phyloP scores from a whole-genome alignment of 345 rosid genomes.

The Eucalyptus lansdowneana region DNA sequence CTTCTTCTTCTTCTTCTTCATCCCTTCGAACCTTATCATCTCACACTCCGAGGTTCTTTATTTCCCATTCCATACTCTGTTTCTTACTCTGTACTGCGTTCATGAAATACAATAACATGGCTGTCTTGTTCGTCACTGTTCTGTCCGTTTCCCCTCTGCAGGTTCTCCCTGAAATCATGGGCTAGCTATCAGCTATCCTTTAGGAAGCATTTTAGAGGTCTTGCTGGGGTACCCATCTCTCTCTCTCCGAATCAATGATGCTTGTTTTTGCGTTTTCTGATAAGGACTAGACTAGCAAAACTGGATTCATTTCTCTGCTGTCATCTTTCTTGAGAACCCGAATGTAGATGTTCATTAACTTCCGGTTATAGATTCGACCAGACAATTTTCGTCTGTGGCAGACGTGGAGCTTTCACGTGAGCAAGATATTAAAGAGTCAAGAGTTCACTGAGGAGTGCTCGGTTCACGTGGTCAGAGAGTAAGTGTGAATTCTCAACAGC shows the following conservation, averaged over 20 bases:
- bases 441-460: neutral
- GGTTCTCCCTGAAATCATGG: neutral
- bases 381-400: neutral
- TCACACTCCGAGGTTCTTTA: neutral
- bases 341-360: neutral
- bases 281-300: neutral
- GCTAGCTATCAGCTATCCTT: neutral
- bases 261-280: neutral
- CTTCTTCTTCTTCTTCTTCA: neutral
- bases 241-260: neutral
- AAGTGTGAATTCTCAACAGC: neutral
- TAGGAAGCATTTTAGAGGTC: neutral
- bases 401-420: conserved; percentile 17
- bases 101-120: neutral
- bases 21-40: neutral
- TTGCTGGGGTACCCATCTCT: conserved; percentile 1
- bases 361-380: neutral
- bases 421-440: conserved; percentile 1
- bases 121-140: neutral
- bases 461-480: conserved; percentile 16
- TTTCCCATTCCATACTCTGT: neutral
- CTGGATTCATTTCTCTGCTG: neutral
- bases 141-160: neutral
- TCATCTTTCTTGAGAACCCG: neutral
- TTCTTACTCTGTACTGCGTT: neutral